A percentile compares a stretch with the other conserved stretches of the same genome.
Conservation (phyloP, 768 basidiomycete genomes). For the Tulasnella sp. region DNA sequence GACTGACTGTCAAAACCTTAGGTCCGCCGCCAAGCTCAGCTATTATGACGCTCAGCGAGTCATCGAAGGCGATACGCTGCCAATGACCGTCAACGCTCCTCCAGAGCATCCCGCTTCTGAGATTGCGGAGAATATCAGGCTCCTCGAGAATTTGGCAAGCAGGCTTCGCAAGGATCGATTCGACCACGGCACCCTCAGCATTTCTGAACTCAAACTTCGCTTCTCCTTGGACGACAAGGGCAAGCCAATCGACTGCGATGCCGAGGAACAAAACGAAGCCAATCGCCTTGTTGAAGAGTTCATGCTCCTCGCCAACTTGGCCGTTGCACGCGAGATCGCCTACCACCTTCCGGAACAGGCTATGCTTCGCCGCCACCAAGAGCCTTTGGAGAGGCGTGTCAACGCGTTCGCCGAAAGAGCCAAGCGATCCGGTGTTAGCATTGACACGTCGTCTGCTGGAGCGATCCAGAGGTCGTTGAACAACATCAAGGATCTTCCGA, state of each 20-base stretch:
- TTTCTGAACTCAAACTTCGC: constrained; percentile 67
- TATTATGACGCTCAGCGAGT: constrained; percentile 82
- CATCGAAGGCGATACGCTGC: constrained; percentile 70
- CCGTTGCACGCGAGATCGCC: constrained; percentile 91
- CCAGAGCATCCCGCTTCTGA: constrained; percentile 63
- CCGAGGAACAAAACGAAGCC: constrained; percentile 67
- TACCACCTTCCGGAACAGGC: constrained; percentile 95
- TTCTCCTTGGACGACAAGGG: constrained; percentile 83
- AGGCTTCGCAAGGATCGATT: constrained; percentile 70
- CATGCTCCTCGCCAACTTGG: constrained; percentile 89
- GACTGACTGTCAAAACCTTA: constrained; percentile 41
- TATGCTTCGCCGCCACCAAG: constrained; percentile 92
- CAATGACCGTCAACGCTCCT: constrained; percentile 51
- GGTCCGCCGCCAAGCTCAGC: constrained; percentile 83
- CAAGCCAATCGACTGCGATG: constrained; percentile 75
- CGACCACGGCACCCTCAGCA: constrained; percentile 76
- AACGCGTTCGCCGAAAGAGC: constrained; percentile 80
- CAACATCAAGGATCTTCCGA: constrained; percentile 70
- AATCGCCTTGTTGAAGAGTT: constrained; percentile 90
- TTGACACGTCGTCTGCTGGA: constrained; percentile 79
- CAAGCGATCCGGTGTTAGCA: constrained; percentile 74
- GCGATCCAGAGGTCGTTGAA: constrained; percentile 84
- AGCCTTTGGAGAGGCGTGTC: constrained; percentile 87
- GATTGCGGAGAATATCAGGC: constrained; percentile 75
- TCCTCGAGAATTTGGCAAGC: constrained; percentile 68